Base-by-base conservation (phyloP, 805 yeast genomes). In the Nakazawaea wickerhamii region DNA sequence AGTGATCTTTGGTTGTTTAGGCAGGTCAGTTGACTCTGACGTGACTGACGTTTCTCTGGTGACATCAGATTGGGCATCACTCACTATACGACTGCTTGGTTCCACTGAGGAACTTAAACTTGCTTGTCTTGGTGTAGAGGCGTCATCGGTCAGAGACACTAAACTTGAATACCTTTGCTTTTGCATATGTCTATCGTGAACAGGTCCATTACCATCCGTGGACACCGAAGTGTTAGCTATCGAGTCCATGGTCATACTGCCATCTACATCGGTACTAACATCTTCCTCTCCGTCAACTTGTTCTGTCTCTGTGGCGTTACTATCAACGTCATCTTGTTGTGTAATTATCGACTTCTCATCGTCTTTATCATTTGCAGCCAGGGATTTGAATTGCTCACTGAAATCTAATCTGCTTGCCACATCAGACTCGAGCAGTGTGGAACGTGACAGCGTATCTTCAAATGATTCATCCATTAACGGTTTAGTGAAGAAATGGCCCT, bases 1-100 rank as follows among this genome's bases (percentile, higher is more conserved):
- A 9, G 27, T 31, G n/a, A 38, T 25, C 11, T 20, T n/a, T n/a
- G 21, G 32, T 23, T 31, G 37, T 15, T 20, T 40, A 9, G 27
- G 19, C 13, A 11, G 13, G 37, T 56, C 63, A 2, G 59, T 60
- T 1, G 71, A 70, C 25, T 64, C 63, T 28, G 46, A 40, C 40
- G 46, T 11, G 28, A 27, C n/a, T 37, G 34, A 34, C 11, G 47
- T 20, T 20, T 19, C 4, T 14, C 25, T 38, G 17, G 40, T 23
- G 48, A 38, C 5, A 43, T 45, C 9, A 52, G 47, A 4, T 55
- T 38, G 13, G 48, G 45, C 23, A 56, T 52, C 8, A 34, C 28
- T 9, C 18, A 17, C 21, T 19, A 15, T 20, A 9, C 38, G 13
- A 30, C 23, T 34, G 13, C 14, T 14, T 54, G 26, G 49, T 50